Conservation (phyloP, 345 rosid species). For the Populus ilicifolia region DNA sequence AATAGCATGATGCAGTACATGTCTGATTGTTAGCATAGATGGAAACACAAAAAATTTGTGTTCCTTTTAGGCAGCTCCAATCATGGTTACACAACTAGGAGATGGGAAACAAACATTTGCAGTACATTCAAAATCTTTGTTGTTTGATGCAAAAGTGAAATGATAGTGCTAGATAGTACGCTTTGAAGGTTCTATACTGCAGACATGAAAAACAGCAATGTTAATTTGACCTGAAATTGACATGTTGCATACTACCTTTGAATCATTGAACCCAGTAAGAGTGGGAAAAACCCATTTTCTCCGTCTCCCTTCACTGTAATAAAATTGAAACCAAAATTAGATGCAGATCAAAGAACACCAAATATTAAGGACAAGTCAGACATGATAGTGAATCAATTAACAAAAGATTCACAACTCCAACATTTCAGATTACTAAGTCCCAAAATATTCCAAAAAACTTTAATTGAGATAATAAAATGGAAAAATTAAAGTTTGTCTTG, state of each 20-base stretch:
- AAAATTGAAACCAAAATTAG: slow-evolving; percentile 19
- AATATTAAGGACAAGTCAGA: background rate
- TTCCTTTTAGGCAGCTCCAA: background rate
- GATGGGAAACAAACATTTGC: background rate
- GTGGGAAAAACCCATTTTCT: slow-evolving; percentile 93
- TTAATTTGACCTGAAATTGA: slow-evolving; percentile 9
- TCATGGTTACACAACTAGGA: background rate
- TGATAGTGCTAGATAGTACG: background rate
- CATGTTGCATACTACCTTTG: slow-evolving; percentile 47
- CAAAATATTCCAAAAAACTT: background rate
- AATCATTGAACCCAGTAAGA: slow-evolving; percentile 42
- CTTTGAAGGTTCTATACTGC: background rate
- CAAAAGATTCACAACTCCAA: background rate
- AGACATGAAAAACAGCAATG: background rate
- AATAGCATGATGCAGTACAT: background rate
- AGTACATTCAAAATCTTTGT: background rate
- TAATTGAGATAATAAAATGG: background rate
- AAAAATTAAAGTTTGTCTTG: background rate
- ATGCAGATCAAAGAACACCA: background rate
- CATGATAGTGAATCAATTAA: background rate
- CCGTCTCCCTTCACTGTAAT: slow-evolving; percentile 82
- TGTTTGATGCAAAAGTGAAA: background rate
- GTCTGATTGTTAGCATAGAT: background rate
- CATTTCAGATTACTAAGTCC: background rate
- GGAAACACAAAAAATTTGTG: background rate